Percentiles rank a stretch among this genome's conserved stretches.
phyloP scores from a whole-genome alignment of 345 rosid genomes.

The Lumnitzera racemosa region DNA sequence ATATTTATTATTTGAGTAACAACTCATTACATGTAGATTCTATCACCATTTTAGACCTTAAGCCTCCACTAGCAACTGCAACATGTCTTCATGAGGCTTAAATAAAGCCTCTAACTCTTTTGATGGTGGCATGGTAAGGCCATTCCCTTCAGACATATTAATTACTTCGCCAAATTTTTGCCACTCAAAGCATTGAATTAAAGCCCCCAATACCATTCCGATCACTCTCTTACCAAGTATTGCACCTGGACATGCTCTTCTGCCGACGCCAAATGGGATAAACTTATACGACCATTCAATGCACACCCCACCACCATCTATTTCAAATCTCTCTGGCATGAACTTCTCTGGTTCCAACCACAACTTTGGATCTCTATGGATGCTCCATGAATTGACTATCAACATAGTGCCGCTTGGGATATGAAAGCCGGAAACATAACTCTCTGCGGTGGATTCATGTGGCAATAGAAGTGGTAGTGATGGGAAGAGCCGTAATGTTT shows the following conservation, averaged over 20 bases:
- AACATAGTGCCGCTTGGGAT: constrained; percentile 29
- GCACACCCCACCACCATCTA: background rate
- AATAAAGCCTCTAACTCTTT: background rate
- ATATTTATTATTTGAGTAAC: no score
- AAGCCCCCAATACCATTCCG: constrained; percentile 8
- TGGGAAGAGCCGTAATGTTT: constrained; percentile 13
- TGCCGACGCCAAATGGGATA: constrained; percentile 14
- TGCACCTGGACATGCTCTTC: constrained; percentile 19
- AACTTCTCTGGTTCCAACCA: constrained; percentile 12
- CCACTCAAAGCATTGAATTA: constrained; percentile 18
- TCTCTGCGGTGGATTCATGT: constrained; percentile 12
- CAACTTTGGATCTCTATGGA: constrained; percentile 18
- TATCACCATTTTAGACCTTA: no score
- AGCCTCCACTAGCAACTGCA: no score
- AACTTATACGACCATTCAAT: background rate
- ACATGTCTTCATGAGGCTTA: background rate
- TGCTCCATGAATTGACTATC: constrained; percentile 16
- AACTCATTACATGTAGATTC: no score
- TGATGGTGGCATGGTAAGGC: no score
- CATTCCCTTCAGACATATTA: background rate
- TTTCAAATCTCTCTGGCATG: constrained; percentile 13
- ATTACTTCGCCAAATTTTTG: background rate
- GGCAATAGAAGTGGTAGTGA: constrained; percentile 4
- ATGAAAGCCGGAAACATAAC: constrained; percentile 14
- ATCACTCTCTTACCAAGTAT: constrained; percentile 11